Evolutionary conservation across 2,329 filamentous ascomycete genomes (phyloP).

Genomic region (Scedosporium boydii): DNA sequence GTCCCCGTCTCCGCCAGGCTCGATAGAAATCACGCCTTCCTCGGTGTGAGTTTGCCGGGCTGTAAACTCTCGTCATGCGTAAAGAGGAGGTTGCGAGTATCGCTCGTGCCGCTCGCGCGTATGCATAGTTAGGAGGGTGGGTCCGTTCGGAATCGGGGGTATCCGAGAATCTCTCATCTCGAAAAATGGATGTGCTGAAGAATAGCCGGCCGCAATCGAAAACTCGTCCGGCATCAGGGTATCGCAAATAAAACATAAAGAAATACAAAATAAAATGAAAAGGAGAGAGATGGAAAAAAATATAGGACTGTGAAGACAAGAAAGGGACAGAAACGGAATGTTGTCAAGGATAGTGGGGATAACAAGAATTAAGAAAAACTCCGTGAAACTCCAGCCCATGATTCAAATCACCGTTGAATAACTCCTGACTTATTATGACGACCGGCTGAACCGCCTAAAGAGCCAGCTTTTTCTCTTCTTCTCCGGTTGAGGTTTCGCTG

Average conservation of each 20-base stretch:
- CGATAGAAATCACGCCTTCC: too few relatives aligned
- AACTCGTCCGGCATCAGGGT: neutral
- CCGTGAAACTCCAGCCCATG: neutral
- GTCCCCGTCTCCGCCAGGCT: too few relatives aligned
- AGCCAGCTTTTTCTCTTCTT: constrained; percentile 94
- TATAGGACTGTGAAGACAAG: neutral
- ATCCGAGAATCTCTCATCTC: neutral
- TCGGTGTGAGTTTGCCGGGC: too few relatives aligned
- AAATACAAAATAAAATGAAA: neutral
- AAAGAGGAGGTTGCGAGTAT: neutral
- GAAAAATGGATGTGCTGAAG: neutral
- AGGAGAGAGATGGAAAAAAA: constrained; percentile 1
- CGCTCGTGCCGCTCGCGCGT: neutral
- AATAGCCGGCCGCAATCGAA: neutral
- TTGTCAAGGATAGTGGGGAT: neutral
- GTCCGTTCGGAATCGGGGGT: too few relatives aligned
- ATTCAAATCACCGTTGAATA: constrained; percentile 1
- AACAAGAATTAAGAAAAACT: neutral
- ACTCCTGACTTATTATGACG: constrained; percentile 17
- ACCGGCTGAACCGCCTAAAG: constrained; percentile 67
- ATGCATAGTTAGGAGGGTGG: too few relatives aligned
- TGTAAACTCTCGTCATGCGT: neutral
- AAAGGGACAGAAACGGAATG: neutral
- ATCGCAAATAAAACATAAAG: constrained; percentile 4
- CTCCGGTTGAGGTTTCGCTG: constrained; percentile 32